Base-by-base conservation (phyloP, 805 yeast genomes). In the Lachancea sp. region DNA sequence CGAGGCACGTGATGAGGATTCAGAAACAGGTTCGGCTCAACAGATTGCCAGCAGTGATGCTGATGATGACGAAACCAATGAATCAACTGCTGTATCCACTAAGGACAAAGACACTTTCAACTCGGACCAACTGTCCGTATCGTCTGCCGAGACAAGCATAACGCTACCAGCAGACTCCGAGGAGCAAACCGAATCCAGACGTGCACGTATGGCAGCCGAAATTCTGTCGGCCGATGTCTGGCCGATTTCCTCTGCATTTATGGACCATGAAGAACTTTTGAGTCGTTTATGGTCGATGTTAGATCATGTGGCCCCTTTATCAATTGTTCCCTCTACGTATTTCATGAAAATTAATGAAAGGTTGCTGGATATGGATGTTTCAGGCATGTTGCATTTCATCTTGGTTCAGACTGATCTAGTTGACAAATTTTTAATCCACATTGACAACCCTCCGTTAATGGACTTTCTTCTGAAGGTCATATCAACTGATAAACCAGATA, bases 361-460 rank as follows among this genome's bases (percentile, higher is more conserved):
- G 50, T 71, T 92, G 42, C 67, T 92, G 48, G 96, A 89, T 55
- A 87, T 85, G 72, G 83, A 89, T 60, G 80, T 86, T 63, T 87
- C 80, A 42, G 90, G 83, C 49, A 77, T 88, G 76, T 65, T 78
- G 38, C 63, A 65, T 13, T 90, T 84, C 56, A 75, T 92, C 34
- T 63, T 86, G 39, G 68, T 75, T 23, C 88, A 83, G 56, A 71
- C 75, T 1, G 68, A 72, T 49, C 67, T 92, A 45, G 96, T 88
- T 25, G 85, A 81, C 51, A 74, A 85, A 46, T 87, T 90, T 58
- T 68, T 90, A 62, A 73, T 72, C 40, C 96, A 90, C 62, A 78
- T 92, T 44, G 96, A 88, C 53, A 85, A 89, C 44, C 96, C 97
- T 3, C 88, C 96, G 36, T 64, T 92, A 43, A 89, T 90, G 89